phyloP scores from a whole-genome alignment of 164 flowering plant genomes.

The Protea cynaroides region DNA sequence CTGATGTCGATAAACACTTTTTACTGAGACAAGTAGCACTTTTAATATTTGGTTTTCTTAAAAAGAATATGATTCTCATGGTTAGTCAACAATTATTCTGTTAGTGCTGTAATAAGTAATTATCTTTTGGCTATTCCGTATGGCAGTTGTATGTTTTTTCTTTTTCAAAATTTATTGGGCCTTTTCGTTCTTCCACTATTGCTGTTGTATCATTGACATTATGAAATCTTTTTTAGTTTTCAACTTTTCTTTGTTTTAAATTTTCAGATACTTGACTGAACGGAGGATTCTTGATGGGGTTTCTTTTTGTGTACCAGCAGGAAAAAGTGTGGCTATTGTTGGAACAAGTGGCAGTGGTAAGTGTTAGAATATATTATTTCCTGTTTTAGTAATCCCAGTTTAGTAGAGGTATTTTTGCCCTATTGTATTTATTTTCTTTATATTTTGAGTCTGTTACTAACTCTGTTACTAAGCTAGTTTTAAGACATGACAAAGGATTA shows the following conservation, averaged over 20 bases:
- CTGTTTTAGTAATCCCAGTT: too few relatives aligned
- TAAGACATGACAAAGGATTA: too few relatives aligned
- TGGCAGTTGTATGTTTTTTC: not conserved
- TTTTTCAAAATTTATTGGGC: not conserved
- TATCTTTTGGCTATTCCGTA: not conserved
- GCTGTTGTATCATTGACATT: not conserved
- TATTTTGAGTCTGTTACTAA: too few relatives aligned
- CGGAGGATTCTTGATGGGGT: constrained; percentile 95
- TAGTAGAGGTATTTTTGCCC: too few relatives aligned
- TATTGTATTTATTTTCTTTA: too few relatives aligned
- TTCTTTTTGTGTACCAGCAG: constrained; percentile 84
- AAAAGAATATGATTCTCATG: not conserved
- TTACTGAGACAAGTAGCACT: too few relatives aligned
- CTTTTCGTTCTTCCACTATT: not conserved
- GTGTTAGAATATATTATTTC: too few relatives aligned
- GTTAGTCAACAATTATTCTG: too few relatives aligned
- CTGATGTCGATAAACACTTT: too few relatives aligned
- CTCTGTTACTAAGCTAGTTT: too few relatives aligned
- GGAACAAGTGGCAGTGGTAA: constrained; percentile 99
- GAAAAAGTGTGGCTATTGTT: constrained; percentile 96
- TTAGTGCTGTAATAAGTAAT: too few relatives aligned
- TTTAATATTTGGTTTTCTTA: not conserved
- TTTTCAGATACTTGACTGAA: constrained; percentile 65
- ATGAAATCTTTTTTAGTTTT: constrained; percentile 1
- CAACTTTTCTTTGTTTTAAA: constrained; percentile 3